phyloP scores from a whole-genome alignment of 2,329 filamentous ascomycete genomes.

The Neopestalotiopsis sp. region DNA sequence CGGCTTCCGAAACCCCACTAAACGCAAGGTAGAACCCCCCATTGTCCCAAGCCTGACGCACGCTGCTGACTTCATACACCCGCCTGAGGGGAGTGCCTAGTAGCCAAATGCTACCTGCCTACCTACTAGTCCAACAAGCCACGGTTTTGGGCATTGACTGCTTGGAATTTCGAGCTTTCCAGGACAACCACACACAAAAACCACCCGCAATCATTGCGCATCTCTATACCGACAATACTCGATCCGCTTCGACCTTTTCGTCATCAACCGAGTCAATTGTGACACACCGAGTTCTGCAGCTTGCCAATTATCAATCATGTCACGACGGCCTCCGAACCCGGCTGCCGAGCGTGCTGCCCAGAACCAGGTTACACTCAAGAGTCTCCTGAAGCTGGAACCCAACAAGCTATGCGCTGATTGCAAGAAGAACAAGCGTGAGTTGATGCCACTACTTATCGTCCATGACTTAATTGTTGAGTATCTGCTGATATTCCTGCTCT shows the following conservation, averaged over 20 bases:
- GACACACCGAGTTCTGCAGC: background rate
- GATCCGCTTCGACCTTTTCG: background rate
- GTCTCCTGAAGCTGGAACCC: conserved; percentile 87
- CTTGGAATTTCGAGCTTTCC: background rate
- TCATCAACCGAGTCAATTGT: background rate
- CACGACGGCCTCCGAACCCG: conserved; percentile 76
- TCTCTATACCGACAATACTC: background rate
- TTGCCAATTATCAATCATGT: conserved; percentile 61
- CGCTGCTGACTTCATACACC: conserved; percentile 4
- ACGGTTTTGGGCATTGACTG: conserved; percentile 10
- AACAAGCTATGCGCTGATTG: conserved; percentile 99
- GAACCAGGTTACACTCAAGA: conserved; percentile 94
- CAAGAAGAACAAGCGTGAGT: conserved; percentile 96
- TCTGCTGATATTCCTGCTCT: background rate
- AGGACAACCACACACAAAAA: background rate
- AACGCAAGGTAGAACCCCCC: background rate
- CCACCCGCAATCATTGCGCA: background rate
- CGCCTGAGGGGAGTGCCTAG: background rate
- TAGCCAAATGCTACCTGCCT: background rate
- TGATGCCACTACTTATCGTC: background rate
- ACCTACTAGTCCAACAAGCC: conserved; percentile 12
- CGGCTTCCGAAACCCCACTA: conserved; percentile 6
- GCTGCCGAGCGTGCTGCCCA: conserved; percentile 87
- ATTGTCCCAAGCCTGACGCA: background rate
- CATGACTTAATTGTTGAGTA: conserved; percentile 19